Percentiles rank a stretch among this genome's conserved stretches.
These are phyloP conservation scores for Rhodotorula sp. DNA, from an alignment of 1,284 basidiomycete genomes.

Conservation along the genomic window DNA sequence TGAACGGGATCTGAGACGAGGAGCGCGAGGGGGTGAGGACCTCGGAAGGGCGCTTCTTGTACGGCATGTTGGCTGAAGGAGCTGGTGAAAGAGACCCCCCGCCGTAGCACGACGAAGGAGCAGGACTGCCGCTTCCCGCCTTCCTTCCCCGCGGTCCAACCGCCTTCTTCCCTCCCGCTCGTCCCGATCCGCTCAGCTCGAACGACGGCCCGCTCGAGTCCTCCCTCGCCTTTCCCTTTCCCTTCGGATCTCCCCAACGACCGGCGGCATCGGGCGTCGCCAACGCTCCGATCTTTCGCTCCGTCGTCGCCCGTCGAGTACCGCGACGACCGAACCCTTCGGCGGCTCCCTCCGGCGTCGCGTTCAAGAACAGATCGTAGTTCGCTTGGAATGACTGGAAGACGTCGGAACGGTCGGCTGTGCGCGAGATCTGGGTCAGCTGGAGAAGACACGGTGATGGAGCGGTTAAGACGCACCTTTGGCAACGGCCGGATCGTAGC, in stretches of 20 bases:
- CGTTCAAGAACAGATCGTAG: conserved; percentile 54
- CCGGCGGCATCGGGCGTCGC: conserved; percentile 5
- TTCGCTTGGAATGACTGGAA: conserved; percentile 66
- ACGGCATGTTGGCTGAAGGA: background rate
- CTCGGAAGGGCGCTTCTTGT: conserved; percentile 20
- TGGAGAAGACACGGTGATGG: background rate
- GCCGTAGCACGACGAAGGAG: conserved; percentile 1
- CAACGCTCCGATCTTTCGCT: conserved; percentile 55
- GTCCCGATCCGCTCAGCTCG: background rate
- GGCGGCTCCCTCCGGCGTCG: conserved; percentile 13
- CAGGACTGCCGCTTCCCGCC: conserved; percentile 14
- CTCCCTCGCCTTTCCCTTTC: conserved; percentile 28
- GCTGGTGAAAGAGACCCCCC: conserved; percentile 1
- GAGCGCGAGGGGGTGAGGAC: conserved; percentile 5
- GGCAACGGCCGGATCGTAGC: conserved; percentile 71
- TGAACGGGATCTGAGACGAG: conserved; percentile 15
- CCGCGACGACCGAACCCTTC: conserved; percentile 55
- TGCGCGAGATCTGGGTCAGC: background rate
- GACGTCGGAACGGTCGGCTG: conserved; percentile 64
- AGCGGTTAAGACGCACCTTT: conserved; percentile 52
- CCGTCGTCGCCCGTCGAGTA: conserved; percentile 63
- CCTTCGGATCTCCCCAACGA: conserved; percentile 2
- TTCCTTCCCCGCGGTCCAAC: conserved; percentile 5
- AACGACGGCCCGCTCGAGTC: background rate
- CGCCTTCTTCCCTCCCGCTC: conserved; percentile 3